phyloP scores from a whole-genome alignment of 768 basidiomycete species.

The Pleurotus tuoliensis region DNA sequence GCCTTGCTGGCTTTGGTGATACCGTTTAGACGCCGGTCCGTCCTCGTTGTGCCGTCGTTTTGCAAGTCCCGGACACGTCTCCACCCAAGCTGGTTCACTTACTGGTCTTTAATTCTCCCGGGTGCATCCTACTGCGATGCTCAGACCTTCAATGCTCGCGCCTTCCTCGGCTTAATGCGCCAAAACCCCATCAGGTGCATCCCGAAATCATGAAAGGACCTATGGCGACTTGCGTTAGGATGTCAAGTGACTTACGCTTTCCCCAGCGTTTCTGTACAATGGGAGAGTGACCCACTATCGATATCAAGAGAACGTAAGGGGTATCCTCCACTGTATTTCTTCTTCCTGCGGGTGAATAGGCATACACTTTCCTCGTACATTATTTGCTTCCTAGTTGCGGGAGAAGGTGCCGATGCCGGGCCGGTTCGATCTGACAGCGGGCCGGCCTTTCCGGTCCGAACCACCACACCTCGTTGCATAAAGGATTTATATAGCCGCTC shows the following conservation, averaged over 20 bases:
- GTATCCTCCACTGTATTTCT: no score
- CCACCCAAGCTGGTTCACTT: no score
- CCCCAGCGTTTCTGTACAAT: no score
- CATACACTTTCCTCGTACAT: background rate
- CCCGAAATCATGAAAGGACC: background rate
- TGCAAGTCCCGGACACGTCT: no score
- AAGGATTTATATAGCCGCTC: constrained; percentile 4
- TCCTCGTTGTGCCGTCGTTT: no score
- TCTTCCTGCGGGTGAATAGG: no score
- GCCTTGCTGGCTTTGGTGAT: no score
- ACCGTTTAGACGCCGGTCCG: no score
- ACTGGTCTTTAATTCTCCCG: no score
- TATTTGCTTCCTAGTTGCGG: constrained; percentile 8
- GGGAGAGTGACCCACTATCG: no score
- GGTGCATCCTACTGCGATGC: no score
- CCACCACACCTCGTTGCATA: constrained; percentile 19
- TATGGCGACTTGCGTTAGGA: background rate
- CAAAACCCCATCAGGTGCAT: background rate
- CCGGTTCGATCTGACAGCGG: constrained; percentile 20
- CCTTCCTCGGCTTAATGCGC: constrained; percentile 1
- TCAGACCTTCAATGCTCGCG: background rate
- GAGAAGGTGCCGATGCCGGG: constrained; percentile 14
- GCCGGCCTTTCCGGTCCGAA: constrained; percentile 22
- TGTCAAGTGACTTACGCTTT: background rate
- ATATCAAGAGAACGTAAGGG: no score